Percentiles rank a stretch among this genome's conserved stretches.
phyloP scores from a whole-genome alignment of 2,329 filamentous ascomycete species.

The Fusarium sublunatum region DNA sequence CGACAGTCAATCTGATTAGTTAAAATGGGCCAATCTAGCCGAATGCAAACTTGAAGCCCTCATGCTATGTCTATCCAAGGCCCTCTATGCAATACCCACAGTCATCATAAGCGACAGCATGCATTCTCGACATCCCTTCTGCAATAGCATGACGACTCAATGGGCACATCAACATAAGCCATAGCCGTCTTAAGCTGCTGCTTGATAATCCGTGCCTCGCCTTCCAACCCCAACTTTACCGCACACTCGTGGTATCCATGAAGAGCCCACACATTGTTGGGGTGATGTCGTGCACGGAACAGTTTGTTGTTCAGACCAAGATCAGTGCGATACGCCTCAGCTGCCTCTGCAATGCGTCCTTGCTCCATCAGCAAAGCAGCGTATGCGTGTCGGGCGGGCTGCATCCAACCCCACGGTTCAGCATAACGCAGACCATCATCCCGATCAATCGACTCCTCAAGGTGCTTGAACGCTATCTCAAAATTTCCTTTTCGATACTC shows the following conservation, averaged over 20 bases:
- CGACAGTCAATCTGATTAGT: background rate
- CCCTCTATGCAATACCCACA: background rate
- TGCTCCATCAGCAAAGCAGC: slow-evolving; percentile 75
- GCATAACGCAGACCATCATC: slow-evolving; percentile 74
- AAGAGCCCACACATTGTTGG: slow-evolving; percentile 78
- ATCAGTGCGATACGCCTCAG: slow-evolving; percentile 67
- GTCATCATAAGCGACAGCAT: slow-evolving; percentile 21
- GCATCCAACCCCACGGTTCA: slow-evolving; percentile 83
- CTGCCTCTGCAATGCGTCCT: slow-evolving; percentile 64
- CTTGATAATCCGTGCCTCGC: slow-evolving; percentile 51
- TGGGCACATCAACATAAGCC: slow-evolving; percentile 68
- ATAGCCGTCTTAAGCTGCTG: slow-evolving; percentile 63
- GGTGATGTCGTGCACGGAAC: slow-evolving; percentile 71
- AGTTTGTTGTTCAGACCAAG: slow-evolving; percentile 67
- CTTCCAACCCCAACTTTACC: slow-evolving; percentile 57
- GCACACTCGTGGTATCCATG: slow-evolving; percentile 78
- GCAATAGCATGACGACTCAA: slow-evolving; percentile 52
- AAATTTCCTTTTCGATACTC: slow-evolving; percentile 72
- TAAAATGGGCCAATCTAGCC: background rate
- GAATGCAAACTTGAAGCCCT: background rate
- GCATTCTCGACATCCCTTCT: slow-evolving; percentile 25
- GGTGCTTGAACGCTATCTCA: slow-evolving; percentile 66
- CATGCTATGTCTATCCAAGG: background rate
- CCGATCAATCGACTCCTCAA: slow-evolving; percentile 65
- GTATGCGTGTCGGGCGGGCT: slow-evolving; percentile 74